Base-by-base conservation (phyloP, 495 filamentous ascomycete species). In the Penicillium chermesinum region DNA sequence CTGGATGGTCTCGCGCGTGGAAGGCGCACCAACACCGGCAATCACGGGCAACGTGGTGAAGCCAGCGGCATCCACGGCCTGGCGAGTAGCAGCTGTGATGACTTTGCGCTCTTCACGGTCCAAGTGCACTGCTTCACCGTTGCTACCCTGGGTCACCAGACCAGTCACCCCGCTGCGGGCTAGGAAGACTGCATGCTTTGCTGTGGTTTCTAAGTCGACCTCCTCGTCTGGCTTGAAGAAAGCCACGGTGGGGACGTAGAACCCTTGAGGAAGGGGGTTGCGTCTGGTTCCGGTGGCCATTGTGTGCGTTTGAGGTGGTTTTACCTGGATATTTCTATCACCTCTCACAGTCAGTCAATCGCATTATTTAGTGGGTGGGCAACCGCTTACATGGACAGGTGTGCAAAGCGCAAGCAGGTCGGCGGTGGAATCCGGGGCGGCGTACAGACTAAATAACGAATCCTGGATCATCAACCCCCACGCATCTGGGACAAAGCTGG, bases 81-180 rank as follows among this genome's bases (percentile, higher is more conserved):
- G 81, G 18, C 87, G 86, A 1, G 90, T 95, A 14, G 82, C 76
- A 41, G 76, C 70, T 18, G 87, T 93, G 48, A 94, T 78, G 46
- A 77, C 64, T 38, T 77, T 79, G 38, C 87, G 80, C 61, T 91
- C 87, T 14, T 77, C 67, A 27, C 81, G 81, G 38, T 84, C 83
- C 18, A 91, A 72, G 58, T 91, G 88, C 3, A 90, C 86, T 2
- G 87, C 87, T 69, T 93, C 90, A 58, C 90, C 90, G 63, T 94
- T 96, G 64, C 86, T 91, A 20, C 90, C 90, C 65, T 94, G 89
- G 14, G 87, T 89, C 39, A 87, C 82, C 33, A 96, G 73, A 40
- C 89, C 90, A 34, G 83, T 78, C 27, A 94, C 80, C 43, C 89
- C 89, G 38, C 86, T 83, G 43, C 80, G 66, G 42, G 87, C 89